Evolutionary conservation across 2,329 filamentous ascomycete genomes (phyloP).

Genomic region (Stagonosporopsis cucurbitacearum): DNA sequence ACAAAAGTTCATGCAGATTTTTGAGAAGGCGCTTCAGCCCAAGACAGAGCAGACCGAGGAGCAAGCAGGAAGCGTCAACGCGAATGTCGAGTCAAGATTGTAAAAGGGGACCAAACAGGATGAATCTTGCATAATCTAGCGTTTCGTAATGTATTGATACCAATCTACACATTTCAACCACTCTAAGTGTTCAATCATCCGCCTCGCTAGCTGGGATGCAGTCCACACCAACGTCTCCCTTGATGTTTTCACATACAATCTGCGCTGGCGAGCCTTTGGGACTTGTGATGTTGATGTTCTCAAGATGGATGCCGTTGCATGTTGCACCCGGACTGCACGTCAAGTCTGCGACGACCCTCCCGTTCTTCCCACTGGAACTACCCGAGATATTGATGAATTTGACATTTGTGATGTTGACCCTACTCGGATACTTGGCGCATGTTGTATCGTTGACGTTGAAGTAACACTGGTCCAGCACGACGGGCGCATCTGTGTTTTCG

Average conservation of each 20-base stretch:
- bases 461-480: conserved; percentile 68
- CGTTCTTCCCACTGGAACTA: conserved; percentile 62
- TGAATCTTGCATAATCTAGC: conserved; percentile 3
- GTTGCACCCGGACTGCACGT: conserved; percentile 64
- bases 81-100: conserved; percentile 12
- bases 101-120: not conserved
- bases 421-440: conserved; percentile 62
- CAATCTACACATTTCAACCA: not conserved
- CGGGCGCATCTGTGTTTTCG: conserved; percentile 63
- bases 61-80: conserved; percentile 3
- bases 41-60: conserved; percentile 9
- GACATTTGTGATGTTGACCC: conserved; percentile 66
- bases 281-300: conserved; percentile 62
- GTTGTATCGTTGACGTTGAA: conserved; percentile 62
- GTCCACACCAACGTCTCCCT: conserved; percentile 50
- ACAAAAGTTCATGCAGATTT: conserved; percentile 52
- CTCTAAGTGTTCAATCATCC: conserved; percentile 14
- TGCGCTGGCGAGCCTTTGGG: conserved; percentile 51
- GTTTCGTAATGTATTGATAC: conserved; percentile 13
- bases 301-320: conserved; percentile 62
- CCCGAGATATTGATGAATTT: conserved; percentile 66
- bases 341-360: conserved; percentile 61
- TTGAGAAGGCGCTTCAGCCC: conserved; percentile 51
- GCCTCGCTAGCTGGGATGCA: conserved; percentile 47
- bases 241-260: conserved; percentile 60